A percentile compares a stretch with the other conserved stretches of the same genome.
phyloP scores from a whole-genome alignment of 495 filamentous ascomycete genomes.

The Hypoxylon fuscum region DNA sequence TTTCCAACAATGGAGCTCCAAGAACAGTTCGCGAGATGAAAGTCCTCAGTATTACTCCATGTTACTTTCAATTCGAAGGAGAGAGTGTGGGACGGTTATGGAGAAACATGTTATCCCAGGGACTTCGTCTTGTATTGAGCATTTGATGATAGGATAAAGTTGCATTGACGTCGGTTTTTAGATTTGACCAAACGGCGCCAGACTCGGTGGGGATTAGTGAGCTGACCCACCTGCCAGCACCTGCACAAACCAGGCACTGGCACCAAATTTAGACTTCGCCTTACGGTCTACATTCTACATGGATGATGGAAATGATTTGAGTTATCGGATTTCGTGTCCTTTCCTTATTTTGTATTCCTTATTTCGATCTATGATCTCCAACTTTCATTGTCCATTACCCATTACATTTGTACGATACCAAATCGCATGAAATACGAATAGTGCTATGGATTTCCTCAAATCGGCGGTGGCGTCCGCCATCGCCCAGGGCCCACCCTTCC shows the following conservation, averaged over 20 bases:
- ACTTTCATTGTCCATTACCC: not conserved
- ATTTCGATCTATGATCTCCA: no score
- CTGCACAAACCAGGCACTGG: not conserved
- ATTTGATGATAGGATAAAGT: not conserved
- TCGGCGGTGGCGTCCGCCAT: slow-evolving; percentile 96
- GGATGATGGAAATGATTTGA: no score
- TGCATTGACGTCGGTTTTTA: no score
- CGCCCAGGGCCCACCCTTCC: slow-evolving; percentile 90
- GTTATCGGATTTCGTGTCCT: no score
- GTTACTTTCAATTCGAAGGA: not conserved
- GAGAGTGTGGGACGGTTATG: no score
- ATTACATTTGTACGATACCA: not conserved
- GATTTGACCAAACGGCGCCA: not conserved
- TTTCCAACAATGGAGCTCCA: no score
- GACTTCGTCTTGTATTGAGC: no score
- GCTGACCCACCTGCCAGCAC: slow-evolving; percentile 10
- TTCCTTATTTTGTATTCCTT: no score
- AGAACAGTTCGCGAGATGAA: not conserved
- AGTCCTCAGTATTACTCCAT: not conserved
- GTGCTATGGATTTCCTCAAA: slow-evolving; percentile 92
- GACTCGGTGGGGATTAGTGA: slow-evolving; percentile 13
- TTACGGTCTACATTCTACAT: slow-evolving; percentile 11
- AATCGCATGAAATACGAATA: slow-evolving; percentile 36
- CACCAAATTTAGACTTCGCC: slow-evolving; percentile 16
- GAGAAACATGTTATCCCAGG: no score